Base-by-base conservation (phyloP, 2,329 filamentous ascomycete species). In the Botrytis tulipae region DNA sequence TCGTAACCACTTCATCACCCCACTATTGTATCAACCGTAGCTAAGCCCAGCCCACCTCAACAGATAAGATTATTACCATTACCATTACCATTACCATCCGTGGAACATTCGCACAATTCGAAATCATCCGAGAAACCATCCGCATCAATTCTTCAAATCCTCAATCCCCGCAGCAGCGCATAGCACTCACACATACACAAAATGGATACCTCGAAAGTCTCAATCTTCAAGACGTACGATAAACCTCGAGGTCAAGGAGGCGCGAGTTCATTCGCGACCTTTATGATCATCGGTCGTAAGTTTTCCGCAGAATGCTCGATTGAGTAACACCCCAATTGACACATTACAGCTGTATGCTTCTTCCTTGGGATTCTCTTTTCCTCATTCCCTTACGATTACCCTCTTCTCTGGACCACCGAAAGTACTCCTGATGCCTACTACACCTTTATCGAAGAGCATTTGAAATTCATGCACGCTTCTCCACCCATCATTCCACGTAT, bases 311-410 rank as follows among this genome's bases (percentile, higher is more conserved):
- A 6, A 35, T 22, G 22, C 18, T 62, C 42, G n/a, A 69, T 48
- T 7, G 35, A 60, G 18, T 18, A 7, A 12, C 18, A 7, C 12
- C 46, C 67, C n/a, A 40, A 57, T 54, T 72, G 32, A 69, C 63
- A 42, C 37, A 29, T 37, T 6, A 44, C 79, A 95, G 92, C 92
- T 76, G 94, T 93, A 77, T 97, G 93, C 83, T 99, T 99, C 89
- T 97, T 98, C 89, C 92, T 99, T 77, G 96, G 96, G 79, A 94
- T 98, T 83, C 91, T 99, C 83, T 99, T 98, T 88, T 94, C 73
- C 51, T 74, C 70, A 5, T 75, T 75, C 20, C 74, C 74, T 14
- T 99, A 98, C 86, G 95, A 96, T 87, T 95, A 93, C 85, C 92
- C 93, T 74, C 90, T 95, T 76, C 91, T 97, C 71, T 97, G 93